phyloP scores from a whole-genome alignment of 1,139 yeast species.

The Neolecta irregularis region DNA sequence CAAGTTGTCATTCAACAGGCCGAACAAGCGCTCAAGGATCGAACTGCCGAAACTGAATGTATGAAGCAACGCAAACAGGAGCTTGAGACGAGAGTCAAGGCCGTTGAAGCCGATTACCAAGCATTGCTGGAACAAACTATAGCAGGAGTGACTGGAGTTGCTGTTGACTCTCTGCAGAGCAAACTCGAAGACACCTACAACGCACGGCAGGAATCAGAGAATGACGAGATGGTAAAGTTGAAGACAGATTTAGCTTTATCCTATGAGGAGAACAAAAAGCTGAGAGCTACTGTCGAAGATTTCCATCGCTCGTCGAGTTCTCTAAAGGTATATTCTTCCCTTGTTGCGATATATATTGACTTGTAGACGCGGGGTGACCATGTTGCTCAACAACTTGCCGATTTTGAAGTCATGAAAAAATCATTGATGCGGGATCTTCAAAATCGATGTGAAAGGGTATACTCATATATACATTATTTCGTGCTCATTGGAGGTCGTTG shows the following conservation, averaged over 20 bases:
- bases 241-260: too few species aligned
- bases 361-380: background rate
- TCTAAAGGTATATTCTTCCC: too few species aligned
- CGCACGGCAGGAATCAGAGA: too few species aligned
- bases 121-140: too few species aligned
- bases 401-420: slow-evolving; percentile 24
- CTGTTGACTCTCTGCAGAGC: too few species aligned
- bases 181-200: too few species aligned
- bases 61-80: slow-evolving; percentile 10
- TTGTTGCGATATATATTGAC: slow-evolving; percentile 1
- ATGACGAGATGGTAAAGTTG: too few species aligned
- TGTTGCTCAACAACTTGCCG: slow-evolving; percentile 11
- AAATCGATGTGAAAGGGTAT: slow-evolving; percentile 26
- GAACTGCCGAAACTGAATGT: slow-evolving; percentile 12
- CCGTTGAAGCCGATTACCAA: slow-evolving; percentile 7
- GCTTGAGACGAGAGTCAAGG: slow-evolving; percentile 8
- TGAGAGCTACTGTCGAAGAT: background rate
- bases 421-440: slow-evolving; percentile 30
- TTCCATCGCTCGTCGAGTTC: too few species aligned
- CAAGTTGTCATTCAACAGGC: slow-evolving; percentile 11
- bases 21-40: slow-evolving; percentile 11
- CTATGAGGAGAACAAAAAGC: background rate
- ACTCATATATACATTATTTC: background rate
- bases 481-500: slow-evolving; percentile 22
- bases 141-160: too few species aligned